Evolutionary conservation across 768 basidiomycete species (phyloP).

Genomic region (Termitomyces sp.): DNA sequence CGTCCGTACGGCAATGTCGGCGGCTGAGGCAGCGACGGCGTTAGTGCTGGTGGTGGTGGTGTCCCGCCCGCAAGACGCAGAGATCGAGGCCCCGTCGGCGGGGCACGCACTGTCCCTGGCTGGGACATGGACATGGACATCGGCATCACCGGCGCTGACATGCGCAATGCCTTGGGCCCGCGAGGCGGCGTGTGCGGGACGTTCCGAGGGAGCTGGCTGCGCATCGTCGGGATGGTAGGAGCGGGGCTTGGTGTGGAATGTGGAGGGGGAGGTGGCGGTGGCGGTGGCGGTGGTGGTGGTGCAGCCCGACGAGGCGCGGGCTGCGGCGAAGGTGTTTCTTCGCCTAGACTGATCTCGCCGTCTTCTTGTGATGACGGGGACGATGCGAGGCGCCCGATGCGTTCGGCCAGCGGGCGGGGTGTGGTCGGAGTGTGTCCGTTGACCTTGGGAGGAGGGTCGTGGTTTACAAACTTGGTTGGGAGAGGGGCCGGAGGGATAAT

Average conservation of each 20-base stretch:
- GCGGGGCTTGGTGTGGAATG: constrained; percentile 34
- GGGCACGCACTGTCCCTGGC: background rate
- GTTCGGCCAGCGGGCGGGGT: background rate
- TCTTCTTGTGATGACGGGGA: constrained; percentile 43
- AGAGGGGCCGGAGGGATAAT: background rate
- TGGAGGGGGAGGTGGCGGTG: background rate
- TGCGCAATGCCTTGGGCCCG: background rate
- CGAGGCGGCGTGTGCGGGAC: background rate
- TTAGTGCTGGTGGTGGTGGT: too few relatives aligned
- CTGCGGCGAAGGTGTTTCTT: constrained; percentile 13
- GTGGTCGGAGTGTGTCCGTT: background rate
- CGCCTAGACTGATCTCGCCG: constrained; percentile 41
- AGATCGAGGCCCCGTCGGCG: constrained; percentile 10
- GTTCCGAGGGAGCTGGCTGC: background rate
- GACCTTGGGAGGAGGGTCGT: background rate
- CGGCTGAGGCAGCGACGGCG: too few relatives aligned
- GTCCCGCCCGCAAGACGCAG: background rate
- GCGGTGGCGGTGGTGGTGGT: background rate
- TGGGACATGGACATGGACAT: too few relatives aligned
- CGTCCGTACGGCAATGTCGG: background rate
- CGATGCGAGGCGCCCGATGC: constrained; percentile 1
- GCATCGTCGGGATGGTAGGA: background rate
- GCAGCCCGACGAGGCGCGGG: constrained; percentile 1
- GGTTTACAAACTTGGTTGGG: background rate
- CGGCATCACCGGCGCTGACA: background rate